These are phyloP conservation scores for Phytophthora citrophthora DNA, from an alignment of 352 stramenopile species.

Conservation along the genomic window DNA sequence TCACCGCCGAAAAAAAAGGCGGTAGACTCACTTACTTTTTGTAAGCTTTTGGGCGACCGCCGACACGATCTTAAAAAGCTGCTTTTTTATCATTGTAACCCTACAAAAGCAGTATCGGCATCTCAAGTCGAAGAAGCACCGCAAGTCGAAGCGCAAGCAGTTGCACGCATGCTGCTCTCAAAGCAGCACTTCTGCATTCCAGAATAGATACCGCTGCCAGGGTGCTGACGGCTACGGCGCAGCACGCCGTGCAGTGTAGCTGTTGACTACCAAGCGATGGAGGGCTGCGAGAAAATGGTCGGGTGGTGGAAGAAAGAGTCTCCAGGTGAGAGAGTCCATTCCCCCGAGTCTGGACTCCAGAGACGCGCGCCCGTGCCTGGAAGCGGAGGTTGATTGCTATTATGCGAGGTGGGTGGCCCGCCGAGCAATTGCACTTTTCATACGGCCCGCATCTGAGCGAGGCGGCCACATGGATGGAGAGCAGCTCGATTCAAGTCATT, in stretches of 20 bases:
- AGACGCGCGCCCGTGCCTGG: background rate
- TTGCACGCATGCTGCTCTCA: too few relatives aligned
- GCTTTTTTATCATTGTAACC: too few relatives aligned
- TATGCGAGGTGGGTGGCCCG: background rate
- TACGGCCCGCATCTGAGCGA: background rate
- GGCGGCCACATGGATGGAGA: background rate
- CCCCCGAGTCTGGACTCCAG: background rate
- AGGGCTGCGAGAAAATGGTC: background rate
- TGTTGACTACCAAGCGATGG: background rate
- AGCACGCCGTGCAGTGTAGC: background rate
- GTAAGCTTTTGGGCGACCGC: background rate
- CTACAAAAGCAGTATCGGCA: too few relatives aligned
- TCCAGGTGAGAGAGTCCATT: background rate
- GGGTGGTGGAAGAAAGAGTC: too few relatives aligned
- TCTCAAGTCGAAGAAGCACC: too few relatives aligned
- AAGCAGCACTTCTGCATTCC: too few relatives aligned
- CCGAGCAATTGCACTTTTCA: background rate
- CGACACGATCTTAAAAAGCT: background rate
- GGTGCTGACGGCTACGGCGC: background rate
- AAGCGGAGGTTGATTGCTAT: constrained; percentile 22
- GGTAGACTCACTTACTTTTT: background rate
- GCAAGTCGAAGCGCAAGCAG: too few relatives aligned
- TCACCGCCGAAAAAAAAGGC: constrained; percentile 16
- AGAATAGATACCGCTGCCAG: too few relatives aligned
- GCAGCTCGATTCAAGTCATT: background rate